phyloP scores from a whole-genome alignment of 2,329 filamentous ascomycete genomes.

The Pseudomassariella vexata region DNA sequence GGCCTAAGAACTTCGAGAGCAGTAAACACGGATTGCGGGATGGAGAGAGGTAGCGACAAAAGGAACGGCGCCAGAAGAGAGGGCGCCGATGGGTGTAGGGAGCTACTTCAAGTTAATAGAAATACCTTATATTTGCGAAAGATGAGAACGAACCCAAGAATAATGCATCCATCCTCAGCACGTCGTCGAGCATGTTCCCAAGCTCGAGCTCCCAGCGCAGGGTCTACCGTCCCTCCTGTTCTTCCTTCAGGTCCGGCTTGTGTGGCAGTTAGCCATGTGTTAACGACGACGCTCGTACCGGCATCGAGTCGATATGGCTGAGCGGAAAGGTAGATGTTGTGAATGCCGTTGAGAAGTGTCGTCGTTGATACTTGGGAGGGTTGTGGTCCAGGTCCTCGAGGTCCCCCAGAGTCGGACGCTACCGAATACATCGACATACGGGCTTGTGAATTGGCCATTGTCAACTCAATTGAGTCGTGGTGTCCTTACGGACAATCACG shows the following conservation, averaged over 20 bases:
- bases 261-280: constrained; percentile 85
- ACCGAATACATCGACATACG: constrained; percentile 66
- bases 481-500: constrained; percentile 36
- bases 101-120: constrained; percentile 45
- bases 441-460: constrained; percentile 47
- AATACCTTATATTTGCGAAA: background rate
- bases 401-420: constrained; percentile 55
- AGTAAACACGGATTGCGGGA: constrained; percentile 70
- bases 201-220: constrained; percentile 69
- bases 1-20: constrained; percentile 77
- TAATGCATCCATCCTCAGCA: constrained; percentile 91
- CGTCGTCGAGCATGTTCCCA: constrained; percentile 95
- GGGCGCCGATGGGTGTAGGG: constrained; percentile 81
- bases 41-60: constrained; percentile 69
- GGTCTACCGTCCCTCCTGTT: constrained; percentile 73
- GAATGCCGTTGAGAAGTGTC: constrained; percentile 84
- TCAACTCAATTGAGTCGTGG: constrained; percentile 23
- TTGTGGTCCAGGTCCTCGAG: constrained; percentile 57
- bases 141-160: constrained; percentile 66
- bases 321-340: constrained; percentile 78
- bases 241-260: constrained; percentile 64
- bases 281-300: constrained; percentile 86
- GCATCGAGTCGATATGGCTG: constrained; percentile 85
- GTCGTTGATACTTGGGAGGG: constrained; percentile 84
- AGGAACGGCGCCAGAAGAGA: constrained; percentile 80